A percentile compares a stretch with the other conserved stretches of the same genome.
These are phyloP conservation scores for Cutaneotrichosporon cutaneum DNA, from an alignment of 1,284 basidiomycete species.

Conservation along the genomic window DNA sequence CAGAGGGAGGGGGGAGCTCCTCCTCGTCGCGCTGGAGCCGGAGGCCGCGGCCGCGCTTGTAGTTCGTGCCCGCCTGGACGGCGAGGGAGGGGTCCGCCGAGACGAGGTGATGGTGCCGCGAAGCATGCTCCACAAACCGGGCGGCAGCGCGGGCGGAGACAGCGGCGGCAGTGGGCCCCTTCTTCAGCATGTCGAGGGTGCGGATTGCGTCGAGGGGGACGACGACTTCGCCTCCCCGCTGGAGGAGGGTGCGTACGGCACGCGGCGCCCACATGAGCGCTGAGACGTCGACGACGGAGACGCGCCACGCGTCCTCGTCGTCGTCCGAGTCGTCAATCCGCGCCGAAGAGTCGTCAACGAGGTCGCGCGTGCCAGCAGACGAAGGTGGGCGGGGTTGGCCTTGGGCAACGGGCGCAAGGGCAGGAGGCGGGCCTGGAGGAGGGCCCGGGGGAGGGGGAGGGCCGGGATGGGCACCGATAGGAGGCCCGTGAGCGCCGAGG, in stretches of 20 bases:
- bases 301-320: constrained; percentile 19
- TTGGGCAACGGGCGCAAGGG: neutral
- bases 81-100: constrained; percentile 34
- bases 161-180: constrained; percentile 73
- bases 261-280: constrained; percentile 79
- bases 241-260: constrained; percentile 73
- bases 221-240: constrained; percentile 66
- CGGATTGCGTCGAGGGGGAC: constrained; percentile 86
- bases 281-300: constrained; percentile 76
- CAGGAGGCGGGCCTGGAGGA: neutral
- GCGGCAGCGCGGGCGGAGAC: constrained; percentile 62
- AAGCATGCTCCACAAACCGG: constrained; percentile 50
- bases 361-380: constrained; percentile 6
- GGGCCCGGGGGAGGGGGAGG: neutral
- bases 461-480: neutral
- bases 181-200: constrained; percentile 90
- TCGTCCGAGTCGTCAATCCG: constrained; percentile 16
- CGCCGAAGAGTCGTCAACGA: neutral
- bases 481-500: neutral
- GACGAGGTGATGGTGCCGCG: constrained; percentile 36
- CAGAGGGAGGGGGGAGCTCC: constrained; percentile 9
- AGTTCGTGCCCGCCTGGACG: constrained; percentile 33
- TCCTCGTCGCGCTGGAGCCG: constrained; percentile 42
- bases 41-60: constrained; percentile 40
- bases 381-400: neutral